These are phyloP conservation scores for Acanthamoeba quina DNA, from an alignment of 208 protist species.

Conservation along the genomic window DNA sequence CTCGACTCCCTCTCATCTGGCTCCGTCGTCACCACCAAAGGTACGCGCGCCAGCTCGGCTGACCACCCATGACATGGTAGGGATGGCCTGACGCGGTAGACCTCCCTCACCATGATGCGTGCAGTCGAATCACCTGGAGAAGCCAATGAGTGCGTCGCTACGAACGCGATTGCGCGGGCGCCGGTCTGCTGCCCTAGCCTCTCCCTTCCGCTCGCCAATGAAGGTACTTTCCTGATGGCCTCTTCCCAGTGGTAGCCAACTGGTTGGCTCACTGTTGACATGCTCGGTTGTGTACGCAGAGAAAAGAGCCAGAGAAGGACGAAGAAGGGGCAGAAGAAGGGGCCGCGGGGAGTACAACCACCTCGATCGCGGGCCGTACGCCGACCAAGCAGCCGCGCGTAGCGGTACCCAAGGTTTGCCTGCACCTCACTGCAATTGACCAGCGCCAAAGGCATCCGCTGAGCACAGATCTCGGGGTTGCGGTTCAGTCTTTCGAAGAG, in stretches of 20 bases:
- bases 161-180: not conserved
- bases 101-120: not conserved
- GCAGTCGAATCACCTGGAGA: conserved; percentile 22
- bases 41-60: not conserved
- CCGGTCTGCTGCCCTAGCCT: not conserved
- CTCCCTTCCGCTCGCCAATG: not conserved
- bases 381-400: not conserved
- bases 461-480: too few species aligned
- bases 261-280: not conserved
- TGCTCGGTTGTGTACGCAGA: not conserved
- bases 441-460: too few species aligned
- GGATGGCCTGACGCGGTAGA: not conserved
- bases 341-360: not conserved
- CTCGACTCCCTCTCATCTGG: not conserved
- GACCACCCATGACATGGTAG: not conserved
- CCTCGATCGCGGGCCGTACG: not conserved
- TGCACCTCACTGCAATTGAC: not conserved
- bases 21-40: not conserved
- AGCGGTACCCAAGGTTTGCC: not conserved
- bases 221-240: not conserved
- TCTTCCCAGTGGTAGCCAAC: not conserved
- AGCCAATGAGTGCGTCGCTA: not conserved
- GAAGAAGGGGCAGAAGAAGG: not conserved
- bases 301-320: not conserved
- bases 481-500: not conserved